These are phyloP conservation scores for Colletotrichum truncatum DNA, from an alignment of 2,329 filamentous ascomycete species.

Conservation along the genomic window DNA sequence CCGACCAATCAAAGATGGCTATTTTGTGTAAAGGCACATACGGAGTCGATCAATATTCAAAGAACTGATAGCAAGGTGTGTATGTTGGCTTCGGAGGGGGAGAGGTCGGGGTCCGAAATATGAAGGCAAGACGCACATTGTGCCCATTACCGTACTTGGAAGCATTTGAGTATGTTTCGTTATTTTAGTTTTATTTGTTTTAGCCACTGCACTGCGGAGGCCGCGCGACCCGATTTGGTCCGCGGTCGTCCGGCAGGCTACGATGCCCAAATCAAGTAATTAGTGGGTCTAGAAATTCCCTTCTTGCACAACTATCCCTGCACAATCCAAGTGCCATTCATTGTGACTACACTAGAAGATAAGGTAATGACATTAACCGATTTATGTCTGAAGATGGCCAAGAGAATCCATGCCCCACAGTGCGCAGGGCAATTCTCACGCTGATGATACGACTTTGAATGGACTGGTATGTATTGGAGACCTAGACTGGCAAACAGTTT, in stretches of 20 bases:
- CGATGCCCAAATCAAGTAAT: not conserved
- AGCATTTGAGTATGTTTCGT: conserved; percentile 7
- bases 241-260: not conserved
- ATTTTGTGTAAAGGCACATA: not conserved
- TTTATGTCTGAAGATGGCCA: no score
- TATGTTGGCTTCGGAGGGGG: conserved; percentile 2
- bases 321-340: no score
- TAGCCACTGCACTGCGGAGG: not conserved
- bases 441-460: no score
- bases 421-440: no score
- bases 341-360: no score
- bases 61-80: not conserved
- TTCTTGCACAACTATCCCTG: not conserved
- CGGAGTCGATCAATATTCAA: not conserved
- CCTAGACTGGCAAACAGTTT: no score
- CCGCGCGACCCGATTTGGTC: conserved; percentile 9
- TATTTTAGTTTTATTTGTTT: conserved; percentile 24
- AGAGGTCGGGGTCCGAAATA: conserved; percentile 26
- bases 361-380: no score
- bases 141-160: not conserved
- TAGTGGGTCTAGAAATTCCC: not conserved
- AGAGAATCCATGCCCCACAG: no score
- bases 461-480: no score
- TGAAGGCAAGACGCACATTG: not conserved
- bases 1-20: not conserved